Evolutionary conservation across 495 filamentous ascomycete genomes (phyloP).

Genomic region (Penicillium riverlandense): DNA sequence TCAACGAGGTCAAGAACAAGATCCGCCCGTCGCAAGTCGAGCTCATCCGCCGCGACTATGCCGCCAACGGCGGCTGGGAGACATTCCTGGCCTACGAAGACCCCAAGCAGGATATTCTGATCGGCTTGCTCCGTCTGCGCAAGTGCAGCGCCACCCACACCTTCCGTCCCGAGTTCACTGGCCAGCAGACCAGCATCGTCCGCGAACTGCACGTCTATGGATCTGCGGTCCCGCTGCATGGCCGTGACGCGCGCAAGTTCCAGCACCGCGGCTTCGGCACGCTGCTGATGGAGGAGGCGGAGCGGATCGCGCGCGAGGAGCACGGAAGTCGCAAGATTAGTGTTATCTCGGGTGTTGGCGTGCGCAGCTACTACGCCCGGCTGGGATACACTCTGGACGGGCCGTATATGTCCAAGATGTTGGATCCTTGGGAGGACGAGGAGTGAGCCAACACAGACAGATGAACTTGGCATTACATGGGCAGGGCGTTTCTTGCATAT

Average conservation of each 20-base stretch:
- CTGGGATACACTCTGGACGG: conserved; percentile 91
- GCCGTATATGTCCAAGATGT: conserved; percentile 76
- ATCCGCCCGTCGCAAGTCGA: conserved; percentile 95
- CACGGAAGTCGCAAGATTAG: conserved; percentile 89
- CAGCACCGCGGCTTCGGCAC: conserved; percentile 98
- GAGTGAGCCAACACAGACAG: conserved; percentile 15
- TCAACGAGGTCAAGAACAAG: conserved; percentile 98
- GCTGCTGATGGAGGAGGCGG: conserved; percentile 94
- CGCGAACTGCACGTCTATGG: conserved; percentile 96
- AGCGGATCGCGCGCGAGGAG: conserved; percentile 87
- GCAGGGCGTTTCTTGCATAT: too few species aligned
- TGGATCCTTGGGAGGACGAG: conserved; percentile 40
- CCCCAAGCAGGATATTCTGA: conserved; percentile 95
- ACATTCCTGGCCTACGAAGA: conserved; percentile 98
- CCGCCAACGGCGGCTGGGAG: conserved; percentile 94
- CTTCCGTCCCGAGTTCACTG: conserved; percentile 78
- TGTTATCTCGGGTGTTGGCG: conserved; percentile 92
- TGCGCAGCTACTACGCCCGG: conserved; percentile 87
- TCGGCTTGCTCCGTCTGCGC: conserved; percentile 80
- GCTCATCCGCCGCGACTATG: conserved; percentile 91
- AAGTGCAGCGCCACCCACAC: conserved; percentile 88
- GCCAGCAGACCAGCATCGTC: conserved; percentile 84
- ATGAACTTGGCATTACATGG: too few species aligned
- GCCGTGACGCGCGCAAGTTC: conserved; percentile 87
- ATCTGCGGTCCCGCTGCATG: conserved; percentile 89